These are phyloP conservation scores for Apium graveolens DNA, from an alignment of 129 eudicot genomes.

Conservation along the genomic window DNA sequence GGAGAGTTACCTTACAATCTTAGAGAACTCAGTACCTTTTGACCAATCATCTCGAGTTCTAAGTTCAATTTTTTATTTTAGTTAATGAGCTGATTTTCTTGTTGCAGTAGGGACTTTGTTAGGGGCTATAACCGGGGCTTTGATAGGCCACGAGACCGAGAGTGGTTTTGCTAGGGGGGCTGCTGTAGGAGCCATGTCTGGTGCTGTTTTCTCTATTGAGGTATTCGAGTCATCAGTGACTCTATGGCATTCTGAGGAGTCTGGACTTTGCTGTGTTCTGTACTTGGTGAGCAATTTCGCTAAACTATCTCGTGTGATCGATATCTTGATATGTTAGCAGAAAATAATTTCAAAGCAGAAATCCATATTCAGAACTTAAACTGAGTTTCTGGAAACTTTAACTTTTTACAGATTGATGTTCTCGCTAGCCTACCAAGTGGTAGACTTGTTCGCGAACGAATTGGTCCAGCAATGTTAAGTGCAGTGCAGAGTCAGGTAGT, in stretches of 20 bases:
- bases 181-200: conserved; percentile 97
- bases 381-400: not conserved
- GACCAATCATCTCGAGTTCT: too few species aligned
- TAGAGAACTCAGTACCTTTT: not conserved
- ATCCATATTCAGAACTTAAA: not conserved
- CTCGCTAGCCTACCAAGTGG: conserved; percentile 87
- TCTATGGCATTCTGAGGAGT: conserved; percentile 95
- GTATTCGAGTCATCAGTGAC: conserved; percentile 85
- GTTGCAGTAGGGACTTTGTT: conserved; percentile 39
- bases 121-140: conserved; percentile 94
- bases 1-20: not conserved
- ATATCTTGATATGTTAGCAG: not conserved
- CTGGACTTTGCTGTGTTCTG: conserved; percentile 79
- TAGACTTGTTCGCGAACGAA: conserved; percentile 97
- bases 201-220: conserved; percentile 97
- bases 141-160: conserved; percentile 97
- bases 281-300: conserved; percentile 59
- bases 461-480: conserved; percentile 98
- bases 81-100: conserved; percentile 1
- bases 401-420: conserved; percentile 67
- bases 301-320: too few species aligned
- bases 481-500: conserved; percentile 97
- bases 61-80: too few species aligned
- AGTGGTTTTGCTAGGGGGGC: conserved; percentile 97
- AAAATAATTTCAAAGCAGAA: not conserved